phyloP scores from a whole-genome alignment of 371 early-diverging fungal genomes.

The Rhizomucor pusillus region DNA sequence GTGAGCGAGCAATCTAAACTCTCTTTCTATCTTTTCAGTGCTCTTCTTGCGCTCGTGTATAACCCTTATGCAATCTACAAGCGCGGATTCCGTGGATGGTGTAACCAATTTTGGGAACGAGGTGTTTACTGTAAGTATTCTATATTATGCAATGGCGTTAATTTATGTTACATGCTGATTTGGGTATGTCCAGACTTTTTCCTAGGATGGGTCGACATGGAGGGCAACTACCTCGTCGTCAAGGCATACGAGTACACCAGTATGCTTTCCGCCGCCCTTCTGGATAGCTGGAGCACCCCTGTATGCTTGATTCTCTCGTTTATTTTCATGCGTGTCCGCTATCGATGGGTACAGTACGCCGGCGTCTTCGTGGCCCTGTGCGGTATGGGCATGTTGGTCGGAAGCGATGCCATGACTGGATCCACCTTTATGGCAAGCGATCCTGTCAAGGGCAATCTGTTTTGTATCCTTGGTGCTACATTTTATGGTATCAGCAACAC shows the following conservation, averaged over 20 bases:
- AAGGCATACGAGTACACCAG: slow-evolving; percentile 75
- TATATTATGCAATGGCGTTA: not conserved
- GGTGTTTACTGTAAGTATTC: slow-evolving; percentile 49
- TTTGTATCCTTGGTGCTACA: slow-evolving; percentile 67
- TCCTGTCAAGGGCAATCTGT: slow-evolving; percentile 67
- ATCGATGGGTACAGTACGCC: slow-evolving; percentile 61
- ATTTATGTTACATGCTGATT: too few relatives aligned
- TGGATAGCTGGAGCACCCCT: slow-evolving; percentile 77
- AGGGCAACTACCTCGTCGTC: slow-evolving; percentile 78
- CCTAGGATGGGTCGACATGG: slow-evolving; percentile 69
- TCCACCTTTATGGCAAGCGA: slow-evolving; percentile 46
- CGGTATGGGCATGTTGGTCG: slow-evolving; percentile 66
- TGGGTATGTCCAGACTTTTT: slow-evolving; percentile 43
- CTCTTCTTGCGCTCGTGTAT: slow-evolving; percentile 63
- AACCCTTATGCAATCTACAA: slow-evolving; percentile 57
- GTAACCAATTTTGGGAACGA: slow-evolving; percentile 49
- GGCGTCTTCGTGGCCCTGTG: slow-evolving; percentile 63
- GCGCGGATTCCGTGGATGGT: slow-evolving; percentile 47
- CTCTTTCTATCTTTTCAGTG: slow-evolving; percentile 11
- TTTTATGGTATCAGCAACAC: slow-evolving; percentile 73
- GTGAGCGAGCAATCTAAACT: not conserved
- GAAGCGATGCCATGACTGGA: slow-evolving; percentile 57
- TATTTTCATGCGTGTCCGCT: slow-evolving; percentile 61
- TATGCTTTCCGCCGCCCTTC: slow-evolving; percentile 68
- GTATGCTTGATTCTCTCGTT: slow-evolving; percentile 63